A percentile compares a stretch with the other conserved stretches of the same genome.
Conservation (phyloP, 176 grass and related monocot genomes). For the Triticum timopheevii region DNA sequence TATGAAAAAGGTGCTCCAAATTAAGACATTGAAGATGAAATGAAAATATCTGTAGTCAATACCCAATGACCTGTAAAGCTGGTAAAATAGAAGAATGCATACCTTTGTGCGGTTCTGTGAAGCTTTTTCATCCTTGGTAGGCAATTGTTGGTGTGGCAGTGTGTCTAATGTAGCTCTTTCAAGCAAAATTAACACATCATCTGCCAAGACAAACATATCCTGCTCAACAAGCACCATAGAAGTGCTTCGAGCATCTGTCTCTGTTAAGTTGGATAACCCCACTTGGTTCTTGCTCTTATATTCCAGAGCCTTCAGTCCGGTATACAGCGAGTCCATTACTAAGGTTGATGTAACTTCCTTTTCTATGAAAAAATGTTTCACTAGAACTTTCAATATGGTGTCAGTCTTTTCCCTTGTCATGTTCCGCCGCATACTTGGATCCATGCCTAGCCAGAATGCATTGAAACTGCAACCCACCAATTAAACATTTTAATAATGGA, state of each 20-base stretch:
- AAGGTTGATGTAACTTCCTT: slow-evolving; percentile 95
- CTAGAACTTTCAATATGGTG: slow-evolving; percentile 70
- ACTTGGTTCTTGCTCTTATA: slow-evolving; percentile 70
- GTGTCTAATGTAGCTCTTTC: slow-evolving; percentile 75
- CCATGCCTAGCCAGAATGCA: slow-evolving; percentile 76
- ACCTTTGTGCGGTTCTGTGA: slow-evolving; percentile 80
- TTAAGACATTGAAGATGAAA: slow-evolving; percentile 1
- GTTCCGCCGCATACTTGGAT: slow-evolving; percentile 45
- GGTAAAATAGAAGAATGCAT: not conserved
- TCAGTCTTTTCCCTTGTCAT: slow-evolving; percentile 83
- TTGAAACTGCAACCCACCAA: slow-evolving; percentile 57
- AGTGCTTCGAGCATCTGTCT: slow-evolving; percentile 52
- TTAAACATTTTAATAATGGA: slow-evolving; percentile 5
- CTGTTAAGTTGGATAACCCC: slow-evolving; percentile 50
- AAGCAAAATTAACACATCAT: slow-evolving; percentile 81
- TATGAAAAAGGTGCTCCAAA: not conserved
- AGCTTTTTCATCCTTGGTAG: slow-evolving; percentile 84
- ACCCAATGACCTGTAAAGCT: slow-evolving; percentile 16
- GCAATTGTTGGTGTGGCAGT: slow-evolving; percentile 67
- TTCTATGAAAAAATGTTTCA: slow-evolving; percentile 87
- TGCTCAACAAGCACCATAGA: slow-evolving; percentile 80
- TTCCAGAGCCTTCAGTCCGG: slow-evolving; percentile 69
- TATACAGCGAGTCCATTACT: slow-evolving; percentile 83
- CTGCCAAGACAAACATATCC: slow-evolving; percentile 82
- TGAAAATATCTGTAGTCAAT: not conserved